Evolutionary conservation across 768 basidiomycete species (phyloP), one percentile per base, ranked within the genome.

Genomic region (Rickenella mellea): DNA sequence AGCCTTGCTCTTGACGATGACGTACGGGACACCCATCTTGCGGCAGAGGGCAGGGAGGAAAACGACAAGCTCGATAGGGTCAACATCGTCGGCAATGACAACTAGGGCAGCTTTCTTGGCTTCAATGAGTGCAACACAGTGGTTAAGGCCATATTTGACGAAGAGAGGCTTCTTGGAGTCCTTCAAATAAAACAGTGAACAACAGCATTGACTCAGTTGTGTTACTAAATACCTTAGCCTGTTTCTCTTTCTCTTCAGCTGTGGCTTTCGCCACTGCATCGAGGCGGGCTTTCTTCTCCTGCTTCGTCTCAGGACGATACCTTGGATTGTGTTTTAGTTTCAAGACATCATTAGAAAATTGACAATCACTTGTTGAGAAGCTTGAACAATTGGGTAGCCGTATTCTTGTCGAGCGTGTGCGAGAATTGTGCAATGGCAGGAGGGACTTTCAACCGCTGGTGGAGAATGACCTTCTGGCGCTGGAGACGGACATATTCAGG

Each of bases 11-110:
- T 97, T 97, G 54, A 94, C 92, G 51, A 99, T 96, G 50, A 92
- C 89, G 68, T 98, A 97, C 29, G 93, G 93, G 26, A 97, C 86
- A 63, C 93, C 93, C 93, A 97, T 97, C 81, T 98, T 97, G 67
- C 91, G 83, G 73, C 94, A 98, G 47, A 97, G 82, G 42, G 94
- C 92, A 43, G 94, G 94, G 46, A 98, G 76, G 83, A 89, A 98
- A 67, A 99, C 79, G 51, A 99, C 94, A 55, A 99, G 84, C 70
- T 99, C 94, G 50, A 98, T 96, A 30, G 94, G 94, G 74, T 99
- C 94, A 47, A 99, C 94, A 62, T 98, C 93, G 62, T 97, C 90
- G 27, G 87, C 91, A 51, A 98, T 94, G 67, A 91, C 77, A 51
- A 97, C 93, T 46, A 98, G 81, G 33, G 83, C 76, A 29, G 93